Evolutionary conservation across 2,329 filamentous ascomycete genomes (phyloP).

Genomic region (Apiospora saccharicola): DNA sequence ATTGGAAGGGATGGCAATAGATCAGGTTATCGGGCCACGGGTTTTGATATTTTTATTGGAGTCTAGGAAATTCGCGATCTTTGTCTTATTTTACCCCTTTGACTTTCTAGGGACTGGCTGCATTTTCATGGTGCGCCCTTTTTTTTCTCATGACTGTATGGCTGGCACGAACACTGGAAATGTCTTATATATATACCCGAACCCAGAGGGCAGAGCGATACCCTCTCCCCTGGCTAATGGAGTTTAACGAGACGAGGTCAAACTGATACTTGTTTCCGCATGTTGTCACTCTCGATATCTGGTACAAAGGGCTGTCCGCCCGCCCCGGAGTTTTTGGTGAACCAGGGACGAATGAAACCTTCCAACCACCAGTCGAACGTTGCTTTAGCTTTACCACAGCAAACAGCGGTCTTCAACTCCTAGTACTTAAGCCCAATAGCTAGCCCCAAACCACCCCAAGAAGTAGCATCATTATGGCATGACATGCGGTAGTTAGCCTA

Average conservation of each 20-base stretch:
- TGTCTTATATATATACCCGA: conserved; percentile 9
- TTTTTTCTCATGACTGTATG: conserved; percentile 11
- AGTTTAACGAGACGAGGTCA: neutral
- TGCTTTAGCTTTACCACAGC: no score
- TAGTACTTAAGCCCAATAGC: no score
- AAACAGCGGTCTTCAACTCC: no score
- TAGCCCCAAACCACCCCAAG: no score
- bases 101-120: neutral
- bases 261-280: neutral
- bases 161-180: conserved; percentile 6
- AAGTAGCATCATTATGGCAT: no score
- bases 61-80: neutral
- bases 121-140: neutral
- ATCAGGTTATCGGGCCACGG: neutral
- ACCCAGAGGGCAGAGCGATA: neutral
- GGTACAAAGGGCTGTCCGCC: no score
- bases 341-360: no score
- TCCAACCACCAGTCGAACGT: no score
- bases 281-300: no score
- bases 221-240: neutral
- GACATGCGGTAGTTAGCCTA: no score
- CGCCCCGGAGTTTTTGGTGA: no score
- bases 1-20: neutral
- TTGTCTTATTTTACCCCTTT: neutral
- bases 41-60: neutral